Base-by-base conservation (phyloP, 2,329 filamentous ascomycete species). In the Pestalotiopsis sp. region DNA sequence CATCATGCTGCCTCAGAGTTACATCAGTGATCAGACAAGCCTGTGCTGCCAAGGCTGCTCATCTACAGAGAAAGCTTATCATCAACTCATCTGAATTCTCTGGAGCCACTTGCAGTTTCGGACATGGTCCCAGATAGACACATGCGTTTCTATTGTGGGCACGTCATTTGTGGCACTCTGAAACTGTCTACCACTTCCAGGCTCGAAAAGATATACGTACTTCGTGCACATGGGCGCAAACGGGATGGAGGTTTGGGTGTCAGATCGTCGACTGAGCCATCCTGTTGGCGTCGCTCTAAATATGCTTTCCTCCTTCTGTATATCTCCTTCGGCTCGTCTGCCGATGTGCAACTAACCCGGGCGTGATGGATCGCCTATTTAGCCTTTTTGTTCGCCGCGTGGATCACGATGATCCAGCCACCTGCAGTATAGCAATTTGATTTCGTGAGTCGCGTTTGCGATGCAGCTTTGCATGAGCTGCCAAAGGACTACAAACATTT, bases 101-200 rank as follows among this genome's bases (percentile, higher is more conserved):
- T 20, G 57, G 57, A n/a, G 25, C 57, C 57, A 59, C 57, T 36
- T 59, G 57, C 27, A 27, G 23, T 59, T 59, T 36, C 57, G 27
- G 57, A 36, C 57, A n/a, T 59, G 57, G 23, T 59, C 57, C 57
- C 23, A 27, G 57, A 59, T 36, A 59, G 57, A 59, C 57, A 59
- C 57, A 59, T 59, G 57, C 7, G 27, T 59, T 27, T 59, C 57
- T 14, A 27, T 36, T 20, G 57, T 59, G 27, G 57, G 57, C 27
- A 59, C 57, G 57, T 59, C 57, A 59, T 59, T 23, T 27, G 57
- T 59, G 57, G 14, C 57, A 59, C 57, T 59, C 57, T 59, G 57
- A 59, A 59, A 59, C 57, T 23, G 27, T 59, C 57, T 11, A 27
- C 57, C 57, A 52, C 12, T 36, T 13, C 23, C 14, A 13, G n/a